Percentiles rank a stretch among this genome's conserved stretches.
These are phyloP conservation scores for Aspergillus neoniger DNA, from an alignment of 2,329 filamentous ascomycete genomes.

Conservation along the genomic window DNA sequence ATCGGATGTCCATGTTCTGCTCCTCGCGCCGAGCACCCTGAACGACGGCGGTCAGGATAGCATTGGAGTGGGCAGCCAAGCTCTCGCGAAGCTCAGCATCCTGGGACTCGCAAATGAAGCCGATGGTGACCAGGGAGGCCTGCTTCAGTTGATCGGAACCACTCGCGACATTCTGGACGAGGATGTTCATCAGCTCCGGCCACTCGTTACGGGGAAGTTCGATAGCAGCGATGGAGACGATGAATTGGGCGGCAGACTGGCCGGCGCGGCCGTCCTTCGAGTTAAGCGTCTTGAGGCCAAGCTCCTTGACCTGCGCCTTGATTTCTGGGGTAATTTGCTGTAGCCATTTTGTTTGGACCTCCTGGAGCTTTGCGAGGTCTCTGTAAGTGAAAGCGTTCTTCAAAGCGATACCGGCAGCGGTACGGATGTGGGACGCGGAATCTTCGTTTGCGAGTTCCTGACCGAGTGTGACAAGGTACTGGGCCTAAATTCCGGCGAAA, in stretches of 20 bases:
- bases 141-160: constrained; percentile 90
- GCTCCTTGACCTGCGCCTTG: constrained; percentile 83
- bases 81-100: constrained; percentile 81
- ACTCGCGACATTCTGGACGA: constrained; percentile 90
- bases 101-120: constrained; percentile 96
- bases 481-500: constrained; percentile 61
- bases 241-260: constrained; percentile 88
- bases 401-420: constrained; percentile 90
- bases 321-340: constrained; percentile 76
- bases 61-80: constrained; percentile 86
- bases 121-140: constrained; percentile 91
- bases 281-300: constrained; percentile 82
- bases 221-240: constrained; percentile 90
- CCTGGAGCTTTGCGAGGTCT: constrained; percentile 81
- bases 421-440: constrained; percentile 79
- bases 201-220: constrained; percentile 93
- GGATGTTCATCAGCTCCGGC: constrained; percentile 81
- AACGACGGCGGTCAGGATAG: constrained; percentile 95
- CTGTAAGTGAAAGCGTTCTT: constrained; percentile 98
- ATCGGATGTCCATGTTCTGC: constrained; percentile 82
- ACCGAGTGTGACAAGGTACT: constrained; percentile 89
- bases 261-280: constrained; percentile 81
- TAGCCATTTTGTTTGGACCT: constrained; percentile 92
- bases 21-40: constrained; percentile 98
- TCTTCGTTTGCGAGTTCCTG: constrained; percentile 91